Conservation (phyloP, 2,329 filamentous ascomycete genomes). For the Monilinia polystroma region DNA sequence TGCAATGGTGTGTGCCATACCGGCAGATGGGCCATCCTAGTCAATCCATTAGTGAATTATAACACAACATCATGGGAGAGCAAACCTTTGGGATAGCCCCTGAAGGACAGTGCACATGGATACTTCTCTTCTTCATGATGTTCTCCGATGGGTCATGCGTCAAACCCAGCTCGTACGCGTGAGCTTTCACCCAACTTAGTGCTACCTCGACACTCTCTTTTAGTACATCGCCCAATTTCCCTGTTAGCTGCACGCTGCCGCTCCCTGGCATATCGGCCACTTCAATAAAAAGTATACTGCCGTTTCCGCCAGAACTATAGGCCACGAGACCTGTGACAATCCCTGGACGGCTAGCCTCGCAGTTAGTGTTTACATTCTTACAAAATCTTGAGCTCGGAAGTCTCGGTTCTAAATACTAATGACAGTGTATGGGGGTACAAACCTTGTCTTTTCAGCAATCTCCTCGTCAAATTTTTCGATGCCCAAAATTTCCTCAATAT, state of each 20-base stretch:
- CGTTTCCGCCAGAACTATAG: constrained; percentile 88
- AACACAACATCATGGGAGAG: constrained; percentile 41
- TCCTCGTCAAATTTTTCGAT: constrained; percentile 95
- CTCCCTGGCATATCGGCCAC: constrained; percentile 95
- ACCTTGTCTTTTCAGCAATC: constrained; percentile 75
- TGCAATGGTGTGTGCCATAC: constrained; percentile 90
- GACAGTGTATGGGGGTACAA: constrained; percentile 19
- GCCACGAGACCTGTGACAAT: constrained; percentile 96
- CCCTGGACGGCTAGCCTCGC: constrained; percentile 64
- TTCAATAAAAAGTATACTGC: constrained; percentile 97
- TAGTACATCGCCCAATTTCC: constrained; percentile 92
- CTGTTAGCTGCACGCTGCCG: constrained; percentile 90
- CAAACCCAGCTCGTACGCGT: constrained; percentile 86
- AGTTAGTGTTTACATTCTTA: constrained; percentile 26
- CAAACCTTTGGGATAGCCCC: constrained; percentile 96
- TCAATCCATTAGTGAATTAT: constrained; percentile 20
- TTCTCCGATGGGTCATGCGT: constrained; percentile 79
- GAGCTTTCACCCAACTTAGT: constrained; percentile 93
- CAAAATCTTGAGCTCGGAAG: constrained; percentile 24
- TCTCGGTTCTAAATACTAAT: constrained; percentile 24
- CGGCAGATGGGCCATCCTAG: constrained; percentile 81
- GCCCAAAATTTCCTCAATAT: constrained; percentile 87
- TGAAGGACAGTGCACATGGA: constrained; percentile 94
- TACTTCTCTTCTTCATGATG: constrained; percentile 91
- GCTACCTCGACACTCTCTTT: constrained; percentile 98